Evolutionary conservation across 768 basidiomycete genomes (phyloP).

Genomic region (Mycena latifolia): DNA sequence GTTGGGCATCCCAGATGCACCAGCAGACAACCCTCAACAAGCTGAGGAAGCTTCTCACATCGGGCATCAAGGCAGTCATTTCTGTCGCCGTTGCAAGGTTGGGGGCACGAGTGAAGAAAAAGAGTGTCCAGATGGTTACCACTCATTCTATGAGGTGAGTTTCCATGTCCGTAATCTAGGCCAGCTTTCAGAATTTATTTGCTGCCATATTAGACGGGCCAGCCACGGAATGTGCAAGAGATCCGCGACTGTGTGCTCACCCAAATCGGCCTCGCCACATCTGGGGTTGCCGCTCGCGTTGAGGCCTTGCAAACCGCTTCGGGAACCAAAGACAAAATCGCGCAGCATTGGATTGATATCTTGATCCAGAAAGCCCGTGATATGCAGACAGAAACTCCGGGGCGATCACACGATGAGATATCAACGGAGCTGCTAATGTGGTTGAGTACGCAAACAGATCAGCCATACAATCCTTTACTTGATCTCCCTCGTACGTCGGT

Average conservation of each 20-base stretch:
- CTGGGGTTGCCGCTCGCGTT: background rate
- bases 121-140: background rate
- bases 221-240: background rate
- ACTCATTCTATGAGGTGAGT: background rate
- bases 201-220: too few relatives aligned
- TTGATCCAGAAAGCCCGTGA: background rate
- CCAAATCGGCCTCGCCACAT: background rate
- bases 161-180: too few relatives aligned
- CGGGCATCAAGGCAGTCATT: slow-evolving; percentile 23
- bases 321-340: slow-evolving; percentile 20
- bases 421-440: slow-evolving; percentile 7
- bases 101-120: slow-evolving; percentile 25
- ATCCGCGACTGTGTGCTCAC: background rate
- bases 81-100: slow-evolving; percentile 27
- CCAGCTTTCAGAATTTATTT: too few relatives aligned
- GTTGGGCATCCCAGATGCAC: slow-evolving; percentile 4
- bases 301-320: background rate
- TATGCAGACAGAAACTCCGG: too few relatives aligned
- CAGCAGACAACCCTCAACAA: slow-evolving; percentile 38
- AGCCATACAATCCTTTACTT: too few relatives aligned
- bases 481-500: too few relatives aligned
- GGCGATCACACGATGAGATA: background rate
- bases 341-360: slow-evolving; percentile 22
- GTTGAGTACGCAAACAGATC: too few relatives aligned
- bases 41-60: slow-evolving; percentile 34